Percentiles rank a stretch among this genome's conserved stretches.
phyloP scores from a whole-genome alignment of 75 land plant species.

The Picea sitchensis region DNA sequence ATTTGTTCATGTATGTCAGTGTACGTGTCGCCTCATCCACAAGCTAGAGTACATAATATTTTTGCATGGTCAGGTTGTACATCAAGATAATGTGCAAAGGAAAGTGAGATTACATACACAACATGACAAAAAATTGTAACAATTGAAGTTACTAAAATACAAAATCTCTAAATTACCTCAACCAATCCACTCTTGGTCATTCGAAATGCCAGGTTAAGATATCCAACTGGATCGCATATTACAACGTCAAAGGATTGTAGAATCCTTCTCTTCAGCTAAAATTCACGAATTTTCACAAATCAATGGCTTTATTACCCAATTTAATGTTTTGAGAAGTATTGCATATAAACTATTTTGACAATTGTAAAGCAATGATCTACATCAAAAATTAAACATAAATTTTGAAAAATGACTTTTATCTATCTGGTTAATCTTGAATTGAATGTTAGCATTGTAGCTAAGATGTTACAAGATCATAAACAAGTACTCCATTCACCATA shows the following conservation, averaged over 20 bases:
- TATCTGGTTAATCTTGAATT: no score
- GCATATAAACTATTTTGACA: background rate
- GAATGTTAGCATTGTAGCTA: no score
- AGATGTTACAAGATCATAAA: no score
- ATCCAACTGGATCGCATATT: slow-evolving; percentile 40
- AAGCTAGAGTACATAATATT: slow-evolving; percentile 40
- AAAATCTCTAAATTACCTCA: slow-evolving; percentile 52
- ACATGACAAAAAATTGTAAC: background rate
- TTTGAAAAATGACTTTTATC: background rate
- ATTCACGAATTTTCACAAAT: background rate
- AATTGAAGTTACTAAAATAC: background rate
- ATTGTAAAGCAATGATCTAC: background rate
- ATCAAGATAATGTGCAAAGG: background rate
- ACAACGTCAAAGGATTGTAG: slow-evolving; percentile 44
- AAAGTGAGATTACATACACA: slow-evolving; percentile 5
- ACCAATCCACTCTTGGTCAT: slow-evolving; percentile 49
- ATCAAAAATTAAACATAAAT: background rate
- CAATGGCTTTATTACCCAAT: background rate
- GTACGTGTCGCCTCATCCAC: slow-evolving; percentile 58
- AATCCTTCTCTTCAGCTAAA: slow-evolving; percentile 37
- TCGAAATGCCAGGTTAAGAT: slow-evolving; percentile 60
- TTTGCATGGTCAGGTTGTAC: background rate
- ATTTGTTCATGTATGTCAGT: slow-evolving; percentile 44
- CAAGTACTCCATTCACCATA: no score
- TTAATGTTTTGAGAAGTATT: background rate